Evolutionary conservation across 1,284 basidiomycete genomes (phyloP).

Genomic region (Porodaedalea pini): DNA sequence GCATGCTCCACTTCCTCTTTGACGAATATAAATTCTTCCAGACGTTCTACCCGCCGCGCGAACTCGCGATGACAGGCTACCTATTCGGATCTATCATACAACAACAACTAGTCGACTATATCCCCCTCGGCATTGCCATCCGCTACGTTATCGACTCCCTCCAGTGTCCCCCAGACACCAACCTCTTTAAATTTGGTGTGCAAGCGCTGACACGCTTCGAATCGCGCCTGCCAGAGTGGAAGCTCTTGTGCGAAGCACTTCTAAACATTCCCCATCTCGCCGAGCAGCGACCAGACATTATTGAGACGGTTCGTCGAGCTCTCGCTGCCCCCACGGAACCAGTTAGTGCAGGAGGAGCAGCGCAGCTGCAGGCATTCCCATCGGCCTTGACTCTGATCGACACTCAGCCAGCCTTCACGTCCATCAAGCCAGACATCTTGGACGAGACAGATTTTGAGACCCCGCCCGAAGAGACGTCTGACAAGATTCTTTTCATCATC

Average conservation of each 20-base stretch:
- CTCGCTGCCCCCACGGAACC: constrained; percentile 52
- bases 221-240: constrained; percentile 88
- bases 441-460: constrained; percentile 56
- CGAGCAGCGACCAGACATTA: constrained; percentile 86
- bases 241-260: constrained; percentile 87
- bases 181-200: constrained; percentile 94
- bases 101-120: constrained; percentile 89
- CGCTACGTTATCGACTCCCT: constrained; percentile 96
- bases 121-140: constrained; percentile 94
- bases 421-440: constrained; percentile 66
- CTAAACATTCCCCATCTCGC: constrained; percentile 84
- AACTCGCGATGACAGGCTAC: constrained; percentile 94
- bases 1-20: constrained; percentile 98
- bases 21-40: constrained; percentile 99
- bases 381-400: constrained; percentile 37
- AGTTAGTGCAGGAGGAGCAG: constrained; percentile 32
- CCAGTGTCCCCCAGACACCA: constrained; percentile 84
- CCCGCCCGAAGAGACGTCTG: constrained; percentile 86
- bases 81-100: constrained; percentile 97
- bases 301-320: constrained; percentile 68
- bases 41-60: constrained; percentile 89
- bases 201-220: constrained; percentile 91
- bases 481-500: constrained; percentile 96
- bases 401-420: constrained; percentile 58
- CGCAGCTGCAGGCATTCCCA: constrained; percentile 38